Conservation (phyloP, 306 rosid genomes). For the Gastrolobium villosum region DNA sequence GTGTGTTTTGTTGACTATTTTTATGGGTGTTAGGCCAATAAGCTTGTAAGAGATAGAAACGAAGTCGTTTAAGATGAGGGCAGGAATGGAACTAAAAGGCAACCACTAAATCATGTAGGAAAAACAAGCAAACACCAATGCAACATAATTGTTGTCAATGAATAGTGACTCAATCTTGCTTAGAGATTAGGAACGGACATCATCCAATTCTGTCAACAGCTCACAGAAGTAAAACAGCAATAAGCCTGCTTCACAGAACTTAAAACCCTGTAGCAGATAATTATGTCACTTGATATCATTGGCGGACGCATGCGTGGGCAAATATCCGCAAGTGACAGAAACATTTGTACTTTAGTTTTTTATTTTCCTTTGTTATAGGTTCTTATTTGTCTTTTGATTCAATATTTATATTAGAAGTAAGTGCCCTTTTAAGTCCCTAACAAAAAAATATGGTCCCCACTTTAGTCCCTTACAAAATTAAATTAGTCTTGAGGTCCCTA, state of each 20-base stretch:
- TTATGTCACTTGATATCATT: constrained; percentile 20
- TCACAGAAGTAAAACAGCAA: constrained; percentile 26
- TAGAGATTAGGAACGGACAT: constrained; percentile 32
- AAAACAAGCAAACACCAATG: constrained; percentile 17
- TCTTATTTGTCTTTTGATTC: too few relatives aligned
- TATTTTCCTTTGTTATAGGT: too few relatives aligned
- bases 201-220: constrained; percentile 14
- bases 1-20: constrained; percentile 2
- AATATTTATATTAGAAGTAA: too few relatives aligned
- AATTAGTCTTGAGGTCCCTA: too few relatives aligned
- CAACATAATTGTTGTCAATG: constrained; percentile 3
- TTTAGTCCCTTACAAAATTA: too few relatives aligned
- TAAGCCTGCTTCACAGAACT: constrained; percentile 10
- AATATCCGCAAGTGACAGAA: too few relatives aligned
- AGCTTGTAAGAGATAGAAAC: neutral
- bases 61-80: neutral
- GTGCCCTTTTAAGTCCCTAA: too few relatives aligned
- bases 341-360: too few relatives aligned
- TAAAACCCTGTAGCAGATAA: constrained; percentile 16
- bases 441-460: too few relatives aligned
- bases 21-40: neutral
- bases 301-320: too few relatives aligned
- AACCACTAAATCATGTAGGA: constrained; percentile 25
- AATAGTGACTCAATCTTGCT: constrained; percentile 25
- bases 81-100: neutral